Conservation (phyloP, 805 yeast genomes). For the Scheffersomyces lignosus region DNA sequence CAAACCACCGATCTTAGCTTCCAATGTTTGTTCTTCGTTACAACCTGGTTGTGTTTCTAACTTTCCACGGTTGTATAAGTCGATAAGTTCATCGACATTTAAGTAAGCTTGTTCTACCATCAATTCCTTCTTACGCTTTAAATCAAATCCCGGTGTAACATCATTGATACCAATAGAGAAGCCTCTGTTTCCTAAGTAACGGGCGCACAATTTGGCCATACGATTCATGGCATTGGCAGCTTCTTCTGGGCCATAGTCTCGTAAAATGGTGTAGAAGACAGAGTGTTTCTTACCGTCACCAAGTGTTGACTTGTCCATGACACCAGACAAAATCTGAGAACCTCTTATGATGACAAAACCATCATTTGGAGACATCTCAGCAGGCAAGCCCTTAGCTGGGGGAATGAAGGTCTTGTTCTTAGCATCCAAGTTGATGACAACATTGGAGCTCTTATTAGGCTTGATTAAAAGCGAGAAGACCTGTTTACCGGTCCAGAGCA, state of each 20-base stretch:
- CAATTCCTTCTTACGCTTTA: conserved; percentile 75
- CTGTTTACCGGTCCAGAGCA: conserved; percentile 97
- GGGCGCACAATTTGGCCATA: conserved; percentile 98
- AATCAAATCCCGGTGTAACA: conserved; percentile 86
- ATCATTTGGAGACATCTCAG: conserved; percentile 97
- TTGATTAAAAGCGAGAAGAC: conserved; percentile 82
- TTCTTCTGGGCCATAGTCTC: conserved; percentile 96
- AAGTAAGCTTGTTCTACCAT: conserved; percentile 89
- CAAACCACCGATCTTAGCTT: conserved; percentile 95
- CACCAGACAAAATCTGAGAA: conserved; percentile 85
- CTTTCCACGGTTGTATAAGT: conserved; percentile 74
- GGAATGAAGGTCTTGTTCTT: conserved; percentile 87
- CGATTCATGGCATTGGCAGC: conserved; percentile 97
- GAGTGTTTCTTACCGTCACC: conserved; percentile 99
- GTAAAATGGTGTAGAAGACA: conserved; percentile 87
- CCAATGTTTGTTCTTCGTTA: conserved; percentile 96
- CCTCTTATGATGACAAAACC: conserved; percentile 91
- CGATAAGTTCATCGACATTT: conserved; percentile 89
- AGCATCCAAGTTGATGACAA: conserved; percentile 88
- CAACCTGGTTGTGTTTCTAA: conserved; percentile 99
- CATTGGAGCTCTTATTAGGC: conserved; percentile 76
- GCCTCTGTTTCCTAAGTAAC: conserved; percentile 92
- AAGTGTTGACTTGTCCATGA: conserved; percentile 92
- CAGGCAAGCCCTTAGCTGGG: conserved; percentile 69
- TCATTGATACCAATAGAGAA: conserved; percentile 97